Base-by-base conservation (phyloP, 106 monocot genomes). In the Platanthera guangdongensis region DNA sequence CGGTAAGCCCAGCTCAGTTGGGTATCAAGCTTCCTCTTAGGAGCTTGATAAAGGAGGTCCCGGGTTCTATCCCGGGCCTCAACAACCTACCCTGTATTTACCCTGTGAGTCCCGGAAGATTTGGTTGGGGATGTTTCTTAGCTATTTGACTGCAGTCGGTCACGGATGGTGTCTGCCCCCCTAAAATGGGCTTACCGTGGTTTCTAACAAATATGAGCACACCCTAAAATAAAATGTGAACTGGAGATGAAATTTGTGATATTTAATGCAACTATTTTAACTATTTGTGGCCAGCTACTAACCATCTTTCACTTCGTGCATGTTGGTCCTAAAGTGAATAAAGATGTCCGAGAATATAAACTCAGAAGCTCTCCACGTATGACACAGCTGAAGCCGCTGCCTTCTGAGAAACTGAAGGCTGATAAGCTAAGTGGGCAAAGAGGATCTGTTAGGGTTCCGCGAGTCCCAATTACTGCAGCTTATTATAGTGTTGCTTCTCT, bases 401-500 rank as follows among this genome's bases (percentile, higher is more conserved):
- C 87, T 68, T 46, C 47, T 80, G 89, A 89, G 45, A 87, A 81
- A 84, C 72, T 76, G 71, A 75, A 74, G 8, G 68, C 62, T 75
- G 84, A 85, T 6, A 90, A 81, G 57, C 57, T 81, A 49, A 68
- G 80, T 73, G 75, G 50, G 53, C 92, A 81, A 79, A 79, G 82
- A 81, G 86, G 83, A 3, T 79, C 88, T 57, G 53, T 50, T 14
- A 84, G 79, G 78, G 87, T 79, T 25, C 54, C 81, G 49, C 86
- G 85, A 74, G 22, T 76, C 21, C 84, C 84, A 5, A 77, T 94
- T 54, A 94, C 83, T 76, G 94, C 86, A 80, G 88, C 89, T 72
- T 87, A 84, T 16, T 97, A 89, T 68, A 91, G 89, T 46, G 87
- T 97, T 75, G 89, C 91, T 55, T 73, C 87, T 49, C 91, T 97